Evolutionary conservation across 2,329 filamentous ascomycete species (phyloP), one percentile per base, ranked within the genome.

Genomic region (Ophiocordyceps camponoti-saundersi): DNA sequence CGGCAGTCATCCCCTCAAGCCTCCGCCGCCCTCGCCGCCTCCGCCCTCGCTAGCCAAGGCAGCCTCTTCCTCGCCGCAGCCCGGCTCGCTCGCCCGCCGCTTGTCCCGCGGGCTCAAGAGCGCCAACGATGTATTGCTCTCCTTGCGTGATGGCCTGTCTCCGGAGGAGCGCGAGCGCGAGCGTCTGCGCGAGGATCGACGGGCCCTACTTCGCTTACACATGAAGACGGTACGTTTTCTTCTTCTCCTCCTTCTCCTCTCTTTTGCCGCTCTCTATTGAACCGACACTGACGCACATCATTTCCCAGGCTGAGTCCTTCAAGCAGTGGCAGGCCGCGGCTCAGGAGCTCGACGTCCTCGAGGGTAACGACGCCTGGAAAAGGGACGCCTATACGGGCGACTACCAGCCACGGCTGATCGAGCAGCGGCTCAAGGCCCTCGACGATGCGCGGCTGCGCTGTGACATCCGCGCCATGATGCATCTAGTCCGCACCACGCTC

Each of bases 301-400:
- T 6, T 34, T 15, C 32, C 6, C 23, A 86, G 79, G 84, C 86
- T 50, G 72, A 77, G 49, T 76, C 76, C 1, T 73, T 80, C 53
- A 66, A 72, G 45, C 78, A 88, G 58, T 95, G 89, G 87, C 75
- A 80, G 53, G 67, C 68, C 16, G 82, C 85, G 11, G 89, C 89
- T 2, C 71, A 71, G 42, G 81, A 89, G 57, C 74, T 95, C 42
- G 89, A 95, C 58, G 61, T 71, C 11, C 67, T 95, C 15, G 86
- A 95, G 59, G 80, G 80, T 43, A 87, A 90, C 57, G 80, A 90
- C 53, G 65, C 69, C 26, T 95, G 89, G 89, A 95, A 95, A 60
- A 61, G 70, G 30, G 76, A 85, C 45, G 64, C 74, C 10, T 59
- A 57, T 1, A 62, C 72, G n/a, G 67, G 73, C 44, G 81, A 88